Evolutionary conservation across 345 rosid genomes (phyloP).

Genomic region (Psidium friedrichsthalianum): DNA sequence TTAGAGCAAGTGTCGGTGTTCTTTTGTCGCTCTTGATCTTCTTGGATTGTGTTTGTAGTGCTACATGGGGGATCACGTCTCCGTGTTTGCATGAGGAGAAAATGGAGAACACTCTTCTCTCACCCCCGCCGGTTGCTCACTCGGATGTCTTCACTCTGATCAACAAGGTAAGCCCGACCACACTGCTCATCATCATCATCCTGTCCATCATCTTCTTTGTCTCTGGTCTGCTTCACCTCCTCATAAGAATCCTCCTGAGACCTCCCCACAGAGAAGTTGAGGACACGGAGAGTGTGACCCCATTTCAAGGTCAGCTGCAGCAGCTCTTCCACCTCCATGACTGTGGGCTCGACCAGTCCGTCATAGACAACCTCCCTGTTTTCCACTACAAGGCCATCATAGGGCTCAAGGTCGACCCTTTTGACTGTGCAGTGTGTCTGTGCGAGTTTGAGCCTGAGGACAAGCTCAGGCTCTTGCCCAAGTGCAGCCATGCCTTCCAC

Average conservation of each 20-base stretch:
- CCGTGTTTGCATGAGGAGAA: background rate
- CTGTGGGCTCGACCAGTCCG: constrained; percentile 90
- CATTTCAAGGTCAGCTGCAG: constrained; percentile 92
- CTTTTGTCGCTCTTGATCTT: background rate
- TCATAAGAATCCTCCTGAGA: constrained; percentile 65
- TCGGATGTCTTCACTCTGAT: constrained; percentile 38
- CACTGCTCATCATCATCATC: constrained; percentile 69
- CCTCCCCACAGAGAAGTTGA: constrained; percentile 54
- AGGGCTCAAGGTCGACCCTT: constrained; percentile 55
- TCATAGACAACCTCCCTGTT: constrained; percentile 91
- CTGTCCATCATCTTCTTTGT: constrained; percentile 83
- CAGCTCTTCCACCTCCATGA: constrained; percentile 95
- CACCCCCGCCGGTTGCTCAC: constrained; percentile 1
- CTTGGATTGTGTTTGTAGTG: background rate
- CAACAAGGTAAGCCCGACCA: constrained; percentile 67
- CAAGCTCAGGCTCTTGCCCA: constrained; percentile 86
- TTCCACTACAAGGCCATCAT: constrained; percentile 76
- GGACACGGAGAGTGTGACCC: constrained; percentile 59
- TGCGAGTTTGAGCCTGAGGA: constrained; percentile 89
- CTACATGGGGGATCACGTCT: background rate
- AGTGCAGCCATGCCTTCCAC: constrained; percentile 98
- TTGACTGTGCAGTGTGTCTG: constrained; percentile 97
- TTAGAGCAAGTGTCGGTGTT: background rate
- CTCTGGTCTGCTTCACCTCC: constrained; percentile 84
- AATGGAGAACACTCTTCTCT: background rate